Percentiles rank a stretch among this genome's conserved stretches.
Evolutionary conservation across 2,329 filamentous ascomycete species (phyloP).

Genomic region (Fusarium robinianum): DNA sequence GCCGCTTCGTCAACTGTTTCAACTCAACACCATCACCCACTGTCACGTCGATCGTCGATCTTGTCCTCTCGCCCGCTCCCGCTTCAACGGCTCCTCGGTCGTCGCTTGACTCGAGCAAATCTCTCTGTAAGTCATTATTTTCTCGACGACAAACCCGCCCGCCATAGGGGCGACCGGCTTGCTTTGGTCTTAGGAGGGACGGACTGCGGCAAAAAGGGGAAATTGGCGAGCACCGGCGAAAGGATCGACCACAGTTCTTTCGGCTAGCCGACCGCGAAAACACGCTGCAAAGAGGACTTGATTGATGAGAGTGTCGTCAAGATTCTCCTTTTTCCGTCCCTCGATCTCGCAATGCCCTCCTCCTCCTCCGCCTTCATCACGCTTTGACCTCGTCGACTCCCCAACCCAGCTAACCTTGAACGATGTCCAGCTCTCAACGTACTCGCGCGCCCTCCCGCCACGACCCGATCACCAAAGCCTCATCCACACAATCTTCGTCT

Average conservation of each 20-base stretch:
- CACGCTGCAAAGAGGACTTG: constrained; percentile 17
- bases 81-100: constrained; percentile 24
- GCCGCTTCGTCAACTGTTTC: constrained; percentile 30
- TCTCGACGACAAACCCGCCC: constrained; percentile 11
- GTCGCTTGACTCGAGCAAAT: constrained; percentile 30
- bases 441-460: constrained; percentile 19
- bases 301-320: constrained; percentile 11
- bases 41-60: constrained; percentile 27
- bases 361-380: constrained; percentile 7
- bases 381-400: constrained; percentile 6
- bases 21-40: constrained; percentile 22
- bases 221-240: constrained; percentile 19
- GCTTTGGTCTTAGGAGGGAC: no score
- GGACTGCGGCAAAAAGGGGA: constrained; percentile 10
- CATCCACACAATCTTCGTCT: constrained; percentile 17
- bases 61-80: constrained; percentile 26
- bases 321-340: constrained; percentile 4
- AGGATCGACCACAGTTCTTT: constrained; percentile 20
- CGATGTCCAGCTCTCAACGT: constrained; percentile 26
- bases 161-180: constrained; percentile 12
- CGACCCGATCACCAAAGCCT: constrained; percentile 18
- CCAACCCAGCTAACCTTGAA: constrained; percentile 20
- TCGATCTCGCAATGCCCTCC: constrained; percentile 13
- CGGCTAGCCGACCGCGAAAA: constrained; percentile 15
- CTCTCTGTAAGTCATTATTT: constrained; percentile 32